These are phyloP conservation scores for Arbutus unedo DNA, from an alignment of 148 eudicot genomes.

Conservation along the genomic window DNA sequence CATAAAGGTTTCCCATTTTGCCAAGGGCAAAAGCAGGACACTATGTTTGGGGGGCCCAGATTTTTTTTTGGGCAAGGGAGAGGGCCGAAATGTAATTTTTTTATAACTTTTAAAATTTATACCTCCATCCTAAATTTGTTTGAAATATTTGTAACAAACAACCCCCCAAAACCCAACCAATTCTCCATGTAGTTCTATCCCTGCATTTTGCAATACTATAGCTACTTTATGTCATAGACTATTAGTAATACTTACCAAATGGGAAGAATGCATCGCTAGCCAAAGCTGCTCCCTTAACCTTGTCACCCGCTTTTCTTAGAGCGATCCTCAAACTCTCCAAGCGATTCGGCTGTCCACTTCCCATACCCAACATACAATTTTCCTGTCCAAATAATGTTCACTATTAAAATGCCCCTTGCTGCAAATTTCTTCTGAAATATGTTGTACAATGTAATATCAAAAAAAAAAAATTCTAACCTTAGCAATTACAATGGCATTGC, in stretches of 20 bases:
- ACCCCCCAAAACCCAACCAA: no score
- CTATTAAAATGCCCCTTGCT: conserved; percentile 12
- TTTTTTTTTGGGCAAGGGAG: no score
- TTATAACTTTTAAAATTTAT: no score
- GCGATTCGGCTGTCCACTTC: conserved; percentile 98
- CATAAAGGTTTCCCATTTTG: neutral
- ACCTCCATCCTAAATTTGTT: no score
- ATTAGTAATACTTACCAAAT: conserved; percentile 50
- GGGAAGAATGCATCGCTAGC: conserved; percentile 99
- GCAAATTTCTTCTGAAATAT: neutral
- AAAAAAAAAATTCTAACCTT: conserved; percentile 46
- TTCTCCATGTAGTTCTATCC: no score
- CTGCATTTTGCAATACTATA: no score
- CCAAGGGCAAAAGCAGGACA: no score
- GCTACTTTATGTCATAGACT: no score
- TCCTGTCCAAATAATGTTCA: conserved; percentile 38
- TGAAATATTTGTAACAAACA: no score
- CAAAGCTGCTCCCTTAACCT: conserved; percentile 89
- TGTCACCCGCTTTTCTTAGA: conserved; percentile 82
- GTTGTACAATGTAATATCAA: neutral
- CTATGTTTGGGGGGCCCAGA: no score
- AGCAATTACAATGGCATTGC: conserved; percentile 95
- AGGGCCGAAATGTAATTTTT: no score
- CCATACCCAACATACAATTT: conserved; percentile 94
- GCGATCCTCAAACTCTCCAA: conserved; percentile 93